phyloP scores from a whole-genome alignment of 768 basidiomycete genomes.

The Calocybe gangraenosa region DNA sequence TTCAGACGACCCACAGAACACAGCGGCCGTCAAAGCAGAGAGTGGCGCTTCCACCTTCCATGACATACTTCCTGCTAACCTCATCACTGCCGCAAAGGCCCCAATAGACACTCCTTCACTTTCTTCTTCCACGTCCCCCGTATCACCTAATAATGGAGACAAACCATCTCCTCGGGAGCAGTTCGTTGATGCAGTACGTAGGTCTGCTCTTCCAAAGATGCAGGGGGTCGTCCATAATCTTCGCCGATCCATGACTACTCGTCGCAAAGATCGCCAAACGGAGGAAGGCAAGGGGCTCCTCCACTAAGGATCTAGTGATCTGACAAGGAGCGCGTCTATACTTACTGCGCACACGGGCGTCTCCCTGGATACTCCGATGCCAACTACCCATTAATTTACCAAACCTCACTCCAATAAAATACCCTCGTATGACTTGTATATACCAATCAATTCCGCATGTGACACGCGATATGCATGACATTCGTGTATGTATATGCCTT shows the following conservation, averaged over 20 bases:
- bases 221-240: slow-evolving; percentile 30
- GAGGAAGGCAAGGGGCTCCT: slow-evolving; percentile 13
- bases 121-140: slow-evolving; percentile 6
- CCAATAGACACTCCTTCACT: slow-evolving; percentile 14
- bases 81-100: slow-evolving; percentile 38
- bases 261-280: slow-evolving; percentile 18
- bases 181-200: slow-evolving; percentile 28
- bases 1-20: slow-evolving; percentile 6
- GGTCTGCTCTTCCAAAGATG: slow-evolving; percentile 36
- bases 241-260: slow-evolving; percentile 32
- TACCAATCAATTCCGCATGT: no score
- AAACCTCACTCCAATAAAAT: not conserved
- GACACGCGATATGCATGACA: no score
- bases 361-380: slow-evolving; percentile 4
- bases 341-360: slow-evolving; percentile 6
- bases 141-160: slow-evolving; percentile 5
- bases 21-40: slow-evolving; percentile 7
- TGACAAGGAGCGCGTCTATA: slow-evolving; percentile 8
- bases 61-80: slow-evolving; percentile 41
- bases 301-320: slow-evolving; percentile 1
- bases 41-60: slow-evolving; percentile 32
- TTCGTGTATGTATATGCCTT: no score
- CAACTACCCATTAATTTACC: not conserved
- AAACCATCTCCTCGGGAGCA: slow-evolving; percentile 8
- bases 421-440: not conserved